Evolutionary conservation across 345 rosid genomes (phyloP), one percentile per base, ranked within the genome.

Genomic region (Geranium brycei): DNA sequence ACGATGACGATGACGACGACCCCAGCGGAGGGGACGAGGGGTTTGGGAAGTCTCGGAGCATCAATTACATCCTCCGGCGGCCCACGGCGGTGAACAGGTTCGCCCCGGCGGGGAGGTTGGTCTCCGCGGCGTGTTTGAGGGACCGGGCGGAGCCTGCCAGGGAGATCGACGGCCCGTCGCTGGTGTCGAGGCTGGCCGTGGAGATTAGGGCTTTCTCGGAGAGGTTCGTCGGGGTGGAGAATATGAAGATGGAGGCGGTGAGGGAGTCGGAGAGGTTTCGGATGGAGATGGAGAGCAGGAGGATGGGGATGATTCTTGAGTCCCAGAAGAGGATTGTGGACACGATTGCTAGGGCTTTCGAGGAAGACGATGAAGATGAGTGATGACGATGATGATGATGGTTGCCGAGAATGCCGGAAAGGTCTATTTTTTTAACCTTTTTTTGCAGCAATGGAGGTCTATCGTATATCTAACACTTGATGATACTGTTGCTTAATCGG

Each of bases 231-330:
- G 74, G 75, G 53, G 62, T 84, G 80, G 89, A 89, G 82, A 87
- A 73, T 75, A 83, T 66, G 79, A 84, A 82, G 83, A 80, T 87
- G 77, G 86, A 89, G 67, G 73, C 85, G 79, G 75, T 81, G 16
- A 81, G 65, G 71, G 89, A 87, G 77, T 75, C 77, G 0, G 85
- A 81, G 73, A 77, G 73, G 74, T 65, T 71, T 38, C 83, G 87
- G 68, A 72, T 78, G 60, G 89, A 89, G 51, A 81, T 87, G 96
- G 95, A 92, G 87, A 77, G 73, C 18, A 70, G 74, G 80, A 66
- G 87, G 18, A 67, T 78, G 31, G 72, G 71, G 61, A 76, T 87
- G 87, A 86, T 86, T 51, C 30, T 82, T 53, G 79, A 65, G 31
- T 80, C 87, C 5, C 85, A 87, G 70, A 31, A 69, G 78, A 89